These are phyloP conservation scores for Sanghuangporus baumii DNA, from an alignment of 1,284 basidiomycete genomes.

Conservation along the genomic window DNA sequence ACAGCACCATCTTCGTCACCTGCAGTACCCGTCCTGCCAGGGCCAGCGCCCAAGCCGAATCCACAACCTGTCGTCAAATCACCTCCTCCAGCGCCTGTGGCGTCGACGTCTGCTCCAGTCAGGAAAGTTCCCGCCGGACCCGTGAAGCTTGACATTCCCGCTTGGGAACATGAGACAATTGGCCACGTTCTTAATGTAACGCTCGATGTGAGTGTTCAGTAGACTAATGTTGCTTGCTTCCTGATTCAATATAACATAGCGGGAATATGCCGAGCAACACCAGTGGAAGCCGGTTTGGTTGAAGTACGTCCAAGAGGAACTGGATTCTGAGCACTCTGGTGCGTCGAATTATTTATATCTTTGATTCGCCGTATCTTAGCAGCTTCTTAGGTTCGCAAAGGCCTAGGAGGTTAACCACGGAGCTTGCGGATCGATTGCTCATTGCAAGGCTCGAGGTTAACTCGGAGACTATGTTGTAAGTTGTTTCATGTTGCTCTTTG, in stretches of 20 bases:
- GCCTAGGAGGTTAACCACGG: conserved; percentile 41
- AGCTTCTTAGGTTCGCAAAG: conserved; percentile 19
- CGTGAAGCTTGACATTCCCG: conserved; percentile 46
- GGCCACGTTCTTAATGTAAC: conserved; percentile 73
- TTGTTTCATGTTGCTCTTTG: conserved; percentile 18
- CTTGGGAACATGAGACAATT: conserved; percentile 75
- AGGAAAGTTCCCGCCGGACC: conserved; percentile 39
- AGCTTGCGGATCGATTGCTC: conserved; percentile 74
- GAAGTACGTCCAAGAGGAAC: conserved; percentile 69
- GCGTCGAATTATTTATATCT: conserved; percentile 25
- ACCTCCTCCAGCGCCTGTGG: conserved; percentile 20
- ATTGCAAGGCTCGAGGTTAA: conserved; percentile 87
- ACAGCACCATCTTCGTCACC: conserved; percentile 27
- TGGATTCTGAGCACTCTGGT: conserved; percentile 62
- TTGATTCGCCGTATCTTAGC: background rate
- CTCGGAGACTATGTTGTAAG: conserved; percentile 67
- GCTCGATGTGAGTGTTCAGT: conserved; percentile 55
- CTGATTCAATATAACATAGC: conserved; percentile 35
- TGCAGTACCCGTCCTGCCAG: conserved; percentile 24
- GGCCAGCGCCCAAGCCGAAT: conserved; percentile 23
- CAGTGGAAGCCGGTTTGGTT: conserved; percentile 81
- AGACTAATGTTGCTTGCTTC: background rate
- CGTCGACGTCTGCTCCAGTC: conserved; percentile 19
- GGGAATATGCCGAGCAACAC: conserved; percentile 61
- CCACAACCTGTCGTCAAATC: conserved; percentile 20